Evolutionary conservation across 345 rosid genomes (phyloP), one percentile per base, ranked within the genome.

Genomic region (Eutrema heterophyllum): DNA sequence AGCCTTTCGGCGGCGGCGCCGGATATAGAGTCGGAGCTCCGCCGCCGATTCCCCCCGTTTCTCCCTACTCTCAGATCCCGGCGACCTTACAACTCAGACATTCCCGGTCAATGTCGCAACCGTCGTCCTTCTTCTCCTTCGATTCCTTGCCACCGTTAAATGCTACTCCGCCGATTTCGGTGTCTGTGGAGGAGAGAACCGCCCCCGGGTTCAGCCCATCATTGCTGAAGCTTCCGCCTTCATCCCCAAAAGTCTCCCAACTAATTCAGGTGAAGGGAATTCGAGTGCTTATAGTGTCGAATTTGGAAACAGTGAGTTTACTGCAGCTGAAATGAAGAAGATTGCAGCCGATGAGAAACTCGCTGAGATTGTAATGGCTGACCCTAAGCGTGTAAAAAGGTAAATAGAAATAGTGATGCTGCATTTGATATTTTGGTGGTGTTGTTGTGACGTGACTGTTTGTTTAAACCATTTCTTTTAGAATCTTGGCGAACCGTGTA

Each of bases 401-500:
- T n/a, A n/a, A n/a, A n/a, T n/a, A n/a, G n/a, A 29, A 0, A 15
- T n/a, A 52, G 18, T 7, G 9, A 1, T 26, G 57, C 12, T 36
- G 44, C 32, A 2, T 55, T 51, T 45, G 0, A 32, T 7, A 0
- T 44, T 14, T 39, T 30, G 11, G n/a, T 13, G 18, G 38, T 46
- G 21, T 58, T 48, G 18, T 65, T 32, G 35, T 59, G 69, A 52
- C 0, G 9, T 57, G 45, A 18, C 13, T 67, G 21, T 33, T 68
- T 68, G 11, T 64, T 27, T 63, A 55, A 16, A 21, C 52, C 3
- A 52, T 38, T 61, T 43, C n/a, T n/a, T 56, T 69, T 46, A 92
- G 96, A 86, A 93, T 93, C 71, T 83, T 90, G 68, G 97, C 97
- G 14, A 93, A 93, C 75, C 88, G 97, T 15, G 90, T 84, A 27